Base-by-base conservation (phyloP, 108 stramenopile genomes). In the Skeletonema costatum region DNA sequence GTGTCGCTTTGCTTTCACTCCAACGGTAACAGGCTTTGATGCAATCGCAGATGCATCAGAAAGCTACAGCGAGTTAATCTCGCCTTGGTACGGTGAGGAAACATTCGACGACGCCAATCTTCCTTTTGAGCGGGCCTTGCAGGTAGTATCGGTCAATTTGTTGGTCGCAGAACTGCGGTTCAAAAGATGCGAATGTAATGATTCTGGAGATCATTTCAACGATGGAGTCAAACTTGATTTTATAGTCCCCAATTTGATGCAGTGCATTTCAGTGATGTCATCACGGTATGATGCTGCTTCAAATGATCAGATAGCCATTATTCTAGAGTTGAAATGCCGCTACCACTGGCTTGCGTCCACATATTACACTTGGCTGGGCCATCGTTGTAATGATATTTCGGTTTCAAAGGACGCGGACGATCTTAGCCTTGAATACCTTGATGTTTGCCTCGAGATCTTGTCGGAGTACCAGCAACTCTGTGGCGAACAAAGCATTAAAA, bases 151-250 rank as follows among this genome's bases (percentile, higher is more conserved):
- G 2, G 78, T 93, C 65, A 93, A 96, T 69, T 61, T 96, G 7
- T 67, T 96, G 19, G 36, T 84, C 71, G 83, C 87, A 16, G 95
- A 96, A 73, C 75, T 96, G 31, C 73, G 82, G 19, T 70, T 96
- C 31, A 88, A 83, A 66, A 74, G 81, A 65, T 90, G 85, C 41
- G 92, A 95, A 42, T 53, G 75, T 31, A 64, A 90, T 70, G 71
- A 59, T 29, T 76, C 76, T 25, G 41, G 70, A 8, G 76, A 76
- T 14, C 81, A 81, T 50, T 85, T 84, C 50, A 87, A 87, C n/a
- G 87, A 96, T 68, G 61, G 66, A 60, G 83, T 75, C 44, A 17
- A 66, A 31, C 64, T 96, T 39, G 53, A 85, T 6, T 73, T 83
- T 19, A 66, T 82, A 64, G 74, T 93, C 10, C 90, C 92, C 39